phyloP scores from a whole-genome alignment of 371 early-diverging fungal species.

The Mucor lusitanicus region DNA sequence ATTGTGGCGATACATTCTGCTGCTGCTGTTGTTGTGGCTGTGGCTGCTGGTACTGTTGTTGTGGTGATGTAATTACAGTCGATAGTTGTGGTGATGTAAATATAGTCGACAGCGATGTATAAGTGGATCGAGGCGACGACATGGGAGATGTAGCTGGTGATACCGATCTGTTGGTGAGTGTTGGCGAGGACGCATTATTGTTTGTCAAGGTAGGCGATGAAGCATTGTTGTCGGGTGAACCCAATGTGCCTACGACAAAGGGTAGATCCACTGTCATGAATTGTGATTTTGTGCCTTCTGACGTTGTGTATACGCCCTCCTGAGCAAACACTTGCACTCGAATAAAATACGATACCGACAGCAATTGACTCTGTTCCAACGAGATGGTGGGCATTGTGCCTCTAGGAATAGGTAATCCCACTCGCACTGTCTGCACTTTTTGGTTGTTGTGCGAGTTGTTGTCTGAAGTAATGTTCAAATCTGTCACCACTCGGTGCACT shows the following conservation, averaged over 20 bases:
- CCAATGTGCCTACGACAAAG: slow-evolving; percentile 19
- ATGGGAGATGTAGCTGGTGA: slow-evolving; percentile 1
- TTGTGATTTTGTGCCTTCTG: slow-evolving; percentile 9
- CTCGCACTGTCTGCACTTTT: slow-evolving; percentile 11
- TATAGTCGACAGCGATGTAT: background rate
- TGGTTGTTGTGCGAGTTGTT: background rate
- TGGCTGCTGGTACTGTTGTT: background rate
- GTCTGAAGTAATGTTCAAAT: slow-evolving; percentile 8
- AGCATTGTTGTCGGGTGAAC: background rate
- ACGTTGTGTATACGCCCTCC: slow-evolving; percentile 15
- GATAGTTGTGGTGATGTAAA: background rate
- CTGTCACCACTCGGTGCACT: slow-evolving; percentile 16
- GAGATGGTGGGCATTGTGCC: slow-evolving; percentile 19
- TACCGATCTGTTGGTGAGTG: background rate
- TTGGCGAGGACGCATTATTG: background rate
- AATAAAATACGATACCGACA: slow-evolving; percentile 21
- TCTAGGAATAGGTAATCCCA: slow-evolving; percentile 21
- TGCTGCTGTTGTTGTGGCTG: background rate
- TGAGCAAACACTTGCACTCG: slow-evolving; percentile 23
- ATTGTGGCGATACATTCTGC: background rate
- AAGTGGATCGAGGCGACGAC: background rate
- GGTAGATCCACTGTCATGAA: slow-evolving; percentile 24
- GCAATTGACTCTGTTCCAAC: slow-evolving; percentile 20
- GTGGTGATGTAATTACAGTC: background rate
- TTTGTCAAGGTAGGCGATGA: background rate